Percentiles rank a stretch among this genome's conserved stretches.
phyloP scores from a whole-genome alignment of 306 rosid genomes.

The Citrullus amarus region DNA sequence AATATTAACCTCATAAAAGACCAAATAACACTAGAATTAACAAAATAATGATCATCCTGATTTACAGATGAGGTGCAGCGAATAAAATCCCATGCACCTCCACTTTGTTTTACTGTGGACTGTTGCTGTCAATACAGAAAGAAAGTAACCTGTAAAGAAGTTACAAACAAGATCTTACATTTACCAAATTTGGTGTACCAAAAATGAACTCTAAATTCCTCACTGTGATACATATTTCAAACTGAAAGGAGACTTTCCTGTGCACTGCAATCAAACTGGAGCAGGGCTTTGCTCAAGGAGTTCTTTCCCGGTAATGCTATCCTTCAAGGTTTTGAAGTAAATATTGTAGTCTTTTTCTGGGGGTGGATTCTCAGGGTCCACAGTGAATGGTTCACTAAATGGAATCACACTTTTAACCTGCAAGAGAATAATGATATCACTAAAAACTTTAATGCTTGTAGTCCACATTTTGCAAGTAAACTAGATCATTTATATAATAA shows the following conservation, averaged over 20 bases:
- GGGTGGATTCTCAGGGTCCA: slow-evolving; percentile 79
- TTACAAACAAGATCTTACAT: not conserved
- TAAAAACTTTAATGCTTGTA: not conserved
- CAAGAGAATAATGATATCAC: not conserved
- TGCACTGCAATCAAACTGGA: slow-evolving; percentile 30
- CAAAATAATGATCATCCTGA: not conserved
- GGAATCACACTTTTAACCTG: slow-evolving; percentile 88
- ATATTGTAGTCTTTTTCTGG: slow-evolving; percentile 63
- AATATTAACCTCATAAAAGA: no score
- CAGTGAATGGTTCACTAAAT: slow-evolving; percentile 69
- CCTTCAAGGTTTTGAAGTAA: slow-evolving; percentile 60
- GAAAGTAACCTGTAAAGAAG: not conserved
- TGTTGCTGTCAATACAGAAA: not conserved
- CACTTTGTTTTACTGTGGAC: not conserved
- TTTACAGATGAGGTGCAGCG: not conserved
- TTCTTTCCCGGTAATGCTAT: slow-evolving; percentile 82
- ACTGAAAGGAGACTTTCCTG: not conserved
- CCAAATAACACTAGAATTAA: not conserved
- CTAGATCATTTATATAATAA: not conserved
- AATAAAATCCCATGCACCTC: not conserved
- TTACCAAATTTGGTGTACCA: not conserved
- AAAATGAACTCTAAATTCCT: not conserved
- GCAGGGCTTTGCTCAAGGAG: slow-evolving; percentile 40
- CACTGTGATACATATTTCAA: not conserved
- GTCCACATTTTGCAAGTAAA: not conserved